Base-by-base conservation (phyloP, 441 rosid genomes). In the Eruca vesicaria region DNA sequence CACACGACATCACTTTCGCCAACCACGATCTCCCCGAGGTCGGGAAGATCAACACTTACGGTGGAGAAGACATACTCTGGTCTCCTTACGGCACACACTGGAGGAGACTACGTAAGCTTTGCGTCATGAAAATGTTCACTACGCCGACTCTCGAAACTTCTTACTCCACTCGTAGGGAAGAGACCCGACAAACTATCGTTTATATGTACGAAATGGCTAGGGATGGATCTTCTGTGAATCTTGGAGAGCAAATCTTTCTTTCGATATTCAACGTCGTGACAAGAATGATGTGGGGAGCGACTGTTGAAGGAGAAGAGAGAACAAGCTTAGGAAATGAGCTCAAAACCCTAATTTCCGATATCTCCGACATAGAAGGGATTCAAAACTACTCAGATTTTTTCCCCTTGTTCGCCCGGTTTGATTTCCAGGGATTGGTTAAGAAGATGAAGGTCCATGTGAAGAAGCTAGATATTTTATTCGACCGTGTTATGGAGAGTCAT, bases 311-410 rank as follows among this genome's bases (percentile, higher is more conserved):
- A 6, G 88, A 84, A 23, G 68, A 85, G 16, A 74, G 76, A 19
- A 67, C 66, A 1, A 32, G 21, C 8, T 10, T 76, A 19, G 80
- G 73, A 7, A 63, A 58, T 1, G 85, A 81, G 33, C 78, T 91
- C 19, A 74, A 81, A 35, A 20, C 70, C 10, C 66, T 79, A 15
- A 65, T 80, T 0, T 65, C 66, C 0, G 80, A 84, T 55, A 64
- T 81, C 1, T 81, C 80, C 29, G 67, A 59, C 2, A 33, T 87
- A 1, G 16, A 78, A 32, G 90, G 83, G 50, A 81, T 73, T 53
- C 89, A 88, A 6, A 88, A 91, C 58, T 59, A 87, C 36, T 91
- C 94, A 0, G 94, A 90, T 20, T 59, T 86, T 48, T 83, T 88
- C 28, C 96, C 93, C 0, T 21, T 70, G 18, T 79, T 88, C 21